These are phyloP conservation scores for Pseudozyma sp. DNA, from an alignment of 1,284 basidiomycete species.

Conservation along the genomic window DNA sequence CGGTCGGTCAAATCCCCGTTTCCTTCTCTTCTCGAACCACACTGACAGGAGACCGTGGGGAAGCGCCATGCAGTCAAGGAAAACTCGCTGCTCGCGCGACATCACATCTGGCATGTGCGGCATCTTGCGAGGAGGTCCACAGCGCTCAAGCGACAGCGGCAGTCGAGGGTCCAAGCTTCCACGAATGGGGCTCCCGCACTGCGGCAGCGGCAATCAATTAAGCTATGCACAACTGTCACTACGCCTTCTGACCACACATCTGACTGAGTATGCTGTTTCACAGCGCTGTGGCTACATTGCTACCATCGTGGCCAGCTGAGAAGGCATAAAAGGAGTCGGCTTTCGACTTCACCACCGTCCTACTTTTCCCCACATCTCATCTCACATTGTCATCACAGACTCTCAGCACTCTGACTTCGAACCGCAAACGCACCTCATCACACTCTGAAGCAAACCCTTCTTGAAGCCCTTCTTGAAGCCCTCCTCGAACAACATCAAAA, in stretches of 20 bases:
- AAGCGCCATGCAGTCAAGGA: background rate
- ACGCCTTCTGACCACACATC: too few species aligned
- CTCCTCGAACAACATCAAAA: constrained; percentile 9
- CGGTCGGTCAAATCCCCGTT: too few species aligned
- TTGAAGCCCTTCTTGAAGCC: too few species aligned
- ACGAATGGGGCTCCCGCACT: constrained; percentile 3
- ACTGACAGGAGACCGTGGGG: too few species aligned
- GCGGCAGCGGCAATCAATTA: too few species aligned
- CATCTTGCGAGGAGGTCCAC: constrained; percentile 1
- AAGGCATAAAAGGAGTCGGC: constrained; percentile 8
- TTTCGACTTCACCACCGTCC: background rate
- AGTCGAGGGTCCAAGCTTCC: background rate
- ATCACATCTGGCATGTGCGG: constrained; percentile 1
- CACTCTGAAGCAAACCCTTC: background rate
- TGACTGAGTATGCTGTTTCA: too few species aligned
- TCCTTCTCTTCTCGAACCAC: too few species aligned
- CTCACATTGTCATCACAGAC: background rate
- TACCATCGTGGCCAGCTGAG: background rate
- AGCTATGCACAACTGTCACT: too few species aligned
- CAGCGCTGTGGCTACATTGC: background rate
- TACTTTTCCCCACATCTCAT: background rate
- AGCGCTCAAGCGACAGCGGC: background rate
- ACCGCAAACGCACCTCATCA: background rate
- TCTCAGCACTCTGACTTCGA: background rate
- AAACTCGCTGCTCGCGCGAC: constrained; percentile 3